Percentiles rank a stretch among this genome's conserved stretches.
Evolutionary conservation across 2,329 filamentous ascomycete genomes (phyloP).

Genomic region (Bipolaris oryzae): DNA sequence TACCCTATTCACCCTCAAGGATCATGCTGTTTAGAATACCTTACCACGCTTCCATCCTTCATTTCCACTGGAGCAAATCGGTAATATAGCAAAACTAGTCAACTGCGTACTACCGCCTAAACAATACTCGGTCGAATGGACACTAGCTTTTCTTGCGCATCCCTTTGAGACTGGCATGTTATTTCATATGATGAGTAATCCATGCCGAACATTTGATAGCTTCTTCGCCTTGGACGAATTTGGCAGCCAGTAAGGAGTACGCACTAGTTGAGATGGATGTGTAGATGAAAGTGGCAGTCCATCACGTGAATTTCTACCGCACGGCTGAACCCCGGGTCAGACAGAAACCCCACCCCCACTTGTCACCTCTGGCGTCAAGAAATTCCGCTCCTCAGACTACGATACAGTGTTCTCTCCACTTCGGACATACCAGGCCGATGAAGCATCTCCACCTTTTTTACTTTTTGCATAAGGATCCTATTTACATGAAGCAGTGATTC

Average conservation of each 20-base stretch:
- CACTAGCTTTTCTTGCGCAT: conserved; percentile 55
- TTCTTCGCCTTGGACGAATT: conserved; percentile 32
- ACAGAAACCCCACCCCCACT: no score
- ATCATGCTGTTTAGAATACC: conserved; percentile 54
- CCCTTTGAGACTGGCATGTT: conserved; percentile 49
- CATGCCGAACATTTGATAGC: conserved; percentile 28
- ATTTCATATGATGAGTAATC: conserved; percentile 32
- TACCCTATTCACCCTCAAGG: conserved; percentile 55
- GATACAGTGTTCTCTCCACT: no score
- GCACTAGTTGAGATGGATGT: conserved; percentile 29
- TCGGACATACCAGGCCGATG: no score
- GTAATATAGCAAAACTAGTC: conserved; percentile 54
- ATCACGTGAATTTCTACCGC: no score
- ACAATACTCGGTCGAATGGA: conserved; percentile 59
- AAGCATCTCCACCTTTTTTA: no score
- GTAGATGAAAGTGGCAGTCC: neutral
- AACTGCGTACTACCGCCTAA: conserved; percentile 58
- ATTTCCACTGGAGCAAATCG: conserved; percentile 51
- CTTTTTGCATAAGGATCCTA: neutral
- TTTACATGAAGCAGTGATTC: neutral
- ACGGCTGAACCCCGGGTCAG: no score
- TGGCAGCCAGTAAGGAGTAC: conserved; percentile 28
- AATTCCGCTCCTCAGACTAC: no score
- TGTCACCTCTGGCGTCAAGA: no score
- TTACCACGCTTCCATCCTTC: conserved; percentile 46